These are phyloP conservation scores for Jacaranda mimosifolia DNA, from an alignment of 257 asterid species.

Conservation along the genomic window DNA sequence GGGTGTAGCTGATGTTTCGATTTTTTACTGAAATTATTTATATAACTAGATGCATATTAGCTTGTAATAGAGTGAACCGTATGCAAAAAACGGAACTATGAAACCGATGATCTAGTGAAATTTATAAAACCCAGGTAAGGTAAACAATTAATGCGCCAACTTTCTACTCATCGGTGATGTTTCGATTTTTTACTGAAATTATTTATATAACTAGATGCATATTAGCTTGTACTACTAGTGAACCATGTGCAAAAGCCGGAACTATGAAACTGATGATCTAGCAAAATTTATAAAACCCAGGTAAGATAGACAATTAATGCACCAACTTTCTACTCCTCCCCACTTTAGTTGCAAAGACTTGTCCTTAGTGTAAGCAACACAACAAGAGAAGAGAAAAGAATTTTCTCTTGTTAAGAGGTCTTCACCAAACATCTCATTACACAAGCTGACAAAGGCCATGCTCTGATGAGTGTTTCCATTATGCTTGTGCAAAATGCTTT, in stretches of 20 bases:
- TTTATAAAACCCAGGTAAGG: not conserved
- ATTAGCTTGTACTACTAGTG: not conserved
- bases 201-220: conserved; percentile 24
- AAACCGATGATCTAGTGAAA: not conserved
- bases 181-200: not conserved
- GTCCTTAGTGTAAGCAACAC: conserved; percentile 1
- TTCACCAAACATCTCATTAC: conserved; percentile 28
- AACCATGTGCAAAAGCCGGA: not conserved
- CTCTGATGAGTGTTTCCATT: not conserved
- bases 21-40: not conserved
- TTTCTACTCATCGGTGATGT: conserved; percentile 2
- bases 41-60: conserved; percentile 19
- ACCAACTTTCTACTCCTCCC: not conserved
- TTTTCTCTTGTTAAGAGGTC: conserved; percentile 20
- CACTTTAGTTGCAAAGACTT: conserved; percentile 1
- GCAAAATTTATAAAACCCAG: not conserved
- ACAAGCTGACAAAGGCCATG: conserved; percentile 25
- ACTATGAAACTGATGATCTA: not conserved
- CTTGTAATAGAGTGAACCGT: not conserved
- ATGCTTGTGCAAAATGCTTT: not conserved
- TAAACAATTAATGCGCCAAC: not conserved
- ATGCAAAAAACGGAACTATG: not conserved
- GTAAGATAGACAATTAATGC: not conserved
- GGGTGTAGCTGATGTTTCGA: not conserved
- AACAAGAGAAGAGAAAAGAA: conserved; percentile 27